A percentile compares a stretch with the other conserved stretches of the same genome.
Evolutionary conservation across 2,329 filamentous ascomycete genomes (phyloP).

Genomic region (Colletotrichum magnum): DNA sequence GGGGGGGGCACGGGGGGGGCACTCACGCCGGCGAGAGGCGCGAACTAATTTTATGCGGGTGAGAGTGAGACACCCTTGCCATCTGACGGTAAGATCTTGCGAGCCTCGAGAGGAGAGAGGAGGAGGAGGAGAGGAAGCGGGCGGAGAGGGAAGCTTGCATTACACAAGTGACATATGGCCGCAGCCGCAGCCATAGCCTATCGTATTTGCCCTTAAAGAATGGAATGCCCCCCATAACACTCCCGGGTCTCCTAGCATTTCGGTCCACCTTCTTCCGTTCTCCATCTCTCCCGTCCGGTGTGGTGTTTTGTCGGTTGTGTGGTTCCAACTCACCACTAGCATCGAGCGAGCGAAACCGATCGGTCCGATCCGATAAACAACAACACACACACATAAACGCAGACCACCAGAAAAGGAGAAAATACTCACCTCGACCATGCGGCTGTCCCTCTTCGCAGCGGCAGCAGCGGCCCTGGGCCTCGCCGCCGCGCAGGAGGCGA

Average conservation of each 20-base stretch:
- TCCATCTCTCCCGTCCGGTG: neutral
- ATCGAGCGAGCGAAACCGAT: neutral
- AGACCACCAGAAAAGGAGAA: neutral
- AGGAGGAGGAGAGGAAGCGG: too few species aligned
- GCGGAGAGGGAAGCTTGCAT: too few species aligned
- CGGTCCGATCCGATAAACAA: too few species aligned
- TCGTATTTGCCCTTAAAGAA: conserved; percentile 14
- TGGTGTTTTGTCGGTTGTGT: neutral
- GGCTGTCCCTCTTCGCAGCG: neutral
- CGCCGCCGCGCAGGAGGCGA: conserved; percentile 17
- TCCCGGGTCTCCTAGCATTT: neutral
- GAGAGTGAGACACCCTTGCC: neutral
- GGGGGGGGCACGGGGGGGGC: too few species aligned
- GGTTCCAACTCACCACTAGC: neutral
- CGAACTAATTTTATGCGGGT: neutral
- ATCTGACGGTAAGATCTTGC: neutral
- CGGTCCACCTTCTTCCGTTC: conserved; percentile 8
- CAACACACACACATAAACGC: too few species aligned
- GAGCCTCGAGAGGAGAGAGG: neutral
- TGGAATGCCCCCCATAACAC: neutral
- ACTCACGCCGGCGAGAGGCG: neutral
- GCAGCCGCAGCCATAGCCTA: conserved; percentile 11
- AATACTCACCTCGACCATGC: conserved; percentile 3
- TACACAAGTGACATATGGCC: too few species aligned
- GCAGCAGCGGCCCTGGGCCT: conserved; percentile 16